Base-by-base conservation (phyloP, 306 rosid species). In the Lathyrus aphaca region DNA sequence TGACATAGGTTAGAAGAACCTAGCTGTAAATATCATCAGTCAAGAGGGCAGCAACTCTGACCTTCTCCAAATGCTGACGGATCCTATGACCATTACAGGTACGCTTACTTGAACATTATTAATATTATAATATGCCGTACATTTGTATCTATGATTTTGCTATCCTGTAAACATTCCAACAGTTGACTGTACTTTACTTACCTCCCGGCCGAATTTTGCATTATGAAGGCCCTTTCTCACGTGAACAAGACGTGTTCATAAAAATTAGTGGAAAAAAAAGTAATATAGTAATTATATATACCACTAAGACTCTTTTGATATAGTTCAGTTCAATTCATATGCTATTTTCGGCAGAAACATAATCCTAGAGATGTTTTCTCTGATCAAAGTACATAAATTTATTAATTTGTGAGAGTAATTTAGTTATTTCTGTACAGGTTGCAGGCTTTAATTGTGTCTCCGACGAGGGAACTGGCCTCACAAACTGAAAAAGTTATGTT, bases 381-480 rank as follows among this genome's bases (percentile, higher is more conserved):
- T 15, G 21, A 12, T 11, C 48, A 27, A n/a, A 40, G 55, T 13
- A 4, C 48, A 29, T 13, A 3, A 0, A 39, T 21, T 58, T 68
- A 38, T 45, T 48, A n/a, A 18, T 30, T 46, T 19, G 2, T 60
- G 39, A 8, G 21, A 9, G 18, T 3, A 15, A 5, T 40, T 42
- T 25, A 18, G 14, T 56, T 6, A 74, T 54, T 56, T 51, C 18
- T 49, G 44, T 15, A 48, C 85, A 90, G 98, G 78, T 88, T 94
- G 29, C 99, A 94, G 77, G 96, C 81, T 1, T 86, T 94, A 81
- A 94, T 94, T 59, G 50, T 94, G 86, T 94, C 97, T 10, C 99
- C 99, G 2, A 94, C 97, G 9, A 88, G 97, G 79, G 99, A 94
- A 67, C 79, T 94, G 92, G 99, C 99, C 2, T 64, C 96, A 5